phyloP scores from a whole-genome alignment of 1,139 yeast species.

The Zygosaccharomyces pseudobailii region DNA sequence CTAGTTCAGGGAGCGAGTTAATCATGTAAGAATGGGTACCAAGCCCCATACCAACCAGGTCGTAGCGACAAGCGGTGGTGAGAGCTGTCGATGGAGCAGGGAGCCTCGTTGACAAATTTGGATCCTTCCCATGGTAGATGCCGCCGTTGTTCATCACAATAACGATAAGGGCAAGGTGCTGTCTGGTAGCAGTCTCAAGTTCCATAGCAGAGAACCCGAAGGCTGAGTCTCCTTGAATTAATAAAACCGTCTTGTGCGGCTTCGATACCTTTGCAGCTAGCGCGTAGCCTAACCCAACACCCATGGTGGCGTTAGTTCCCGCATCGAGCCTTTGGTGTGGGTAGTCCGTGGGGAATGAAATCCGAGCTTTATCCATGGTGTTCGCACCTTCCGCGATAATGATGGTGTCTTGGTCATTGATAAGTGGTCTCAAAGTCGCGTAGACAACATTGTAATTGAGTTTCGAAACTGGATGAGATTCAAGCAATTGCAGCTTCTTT shows the following conservation, averaged over 20 bases:
- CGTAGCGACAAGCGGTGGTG: slow-evolving; percentile 50
- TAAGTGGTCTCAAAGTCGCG: slow-evolving; percentile 41
- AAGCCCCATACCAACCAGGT: slow-evolving; percentile 46
- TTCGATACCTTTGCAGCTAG: slow-evolving; percentile 51
- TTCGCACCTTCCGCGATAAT: slow-evolving; percentile 63
- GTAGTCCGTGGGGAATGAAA: slow-evolving; percentile 48
- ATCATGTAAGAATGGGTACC: slow-evolving; percentile 54
- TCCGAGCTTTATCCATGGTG: slow-evolving; percentile 63
- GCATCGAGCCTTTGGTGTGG: slow-evolving; percentile 59
- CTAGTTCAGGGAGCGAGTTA: not conserved
- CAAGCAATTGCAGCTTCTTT: slow-evolving; percentile 34
- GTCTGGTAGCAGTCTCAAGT: slow-evolving; percentile 56
- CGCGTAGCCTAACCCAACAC: slow-evolving; percentile 62
- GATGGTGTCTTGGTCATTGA: slow-evolving; percentile 37
- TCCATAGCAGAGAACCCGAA: slow-evolving; percentile 67
- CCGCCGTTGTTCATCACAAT: slow-evolving; percentile 66
- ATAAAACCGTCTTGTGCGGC: slow-evolving; percentile 45
- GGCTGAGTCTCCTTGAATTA: slow-evolving; percentile 70
- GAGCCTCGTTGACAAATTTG: slow-evolving; percentile 22
- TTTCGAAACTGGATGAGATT: slow-evolving; percentile 20
- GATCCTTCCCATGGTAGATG: slow-evolving; percentile 54
- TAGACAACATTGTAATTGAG: slow-evolving; percentile 52
- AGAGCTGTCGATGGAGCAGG: slow-evolving; percentile 54
- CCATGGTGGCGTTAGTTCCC: slow-evolving; percentile 72
- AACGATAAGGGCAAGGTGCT: slow-evolving; percentile 48